Evolutionary conservation across 768 basidiomycete genomes (phyloP).

Genomic region (Dacryopinax primogenitus): DNA sequence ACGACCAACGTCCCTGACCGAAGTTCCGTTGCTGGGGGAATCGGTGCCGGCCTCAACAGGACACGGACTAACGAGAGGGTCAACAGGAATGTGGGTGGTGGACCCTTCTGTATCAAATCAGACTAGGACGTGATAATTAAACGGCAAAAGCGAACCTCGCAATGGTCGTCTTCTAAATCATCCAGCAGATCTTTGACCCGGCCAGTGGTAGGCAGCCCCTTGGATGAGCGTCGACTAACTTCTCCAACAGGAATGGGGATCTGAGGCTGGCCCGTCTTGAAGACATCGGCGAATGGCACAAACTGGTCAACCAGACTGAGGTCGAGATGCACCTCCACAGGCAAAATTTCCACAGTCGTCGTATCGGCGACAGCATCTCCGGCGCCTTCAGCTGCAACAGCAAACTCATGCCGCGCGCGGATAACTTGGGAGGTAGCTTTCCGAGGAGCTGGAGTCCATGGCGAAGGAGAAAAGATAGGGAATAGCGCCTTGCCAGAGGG

Average conservation of each 20-base stretch:
- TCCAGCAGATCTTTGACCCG: background rate
- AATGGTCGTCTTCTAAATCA: slow-evolving; percentile 14
- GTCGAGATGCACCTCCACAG: slow-evolving; percentile 70
- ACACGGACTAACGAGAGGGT: background rate
- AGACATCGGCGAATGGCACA: slow-evolving; percentile 39
- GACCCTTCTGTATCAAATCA: background rate
- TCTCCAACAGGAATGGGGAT: background rate
- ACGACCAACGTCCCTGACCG: background rate
- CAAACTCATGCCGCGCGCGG: slow-evolving; percentile 12
- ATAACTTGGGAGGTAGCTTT: slow-evolving; percentile 12
- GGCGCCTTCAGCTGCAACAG: background rate
- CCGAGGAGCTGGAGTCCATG: slow-evolving; percentile 3
- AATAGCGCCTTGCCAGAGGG: background rate
- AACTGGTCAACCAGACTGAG: slow-evolving; percentile 31
- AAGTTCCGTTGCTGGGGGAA: background rate
- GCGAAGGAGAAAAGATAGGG: background rate
- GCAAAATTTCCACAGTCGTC: slow-evolving; percentile 24
- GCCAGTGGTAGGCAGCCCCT: background rate
- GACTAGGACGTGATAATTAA: background rate
- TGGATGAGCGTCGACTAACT: background rate
- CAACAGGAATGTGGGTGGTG: background rate
- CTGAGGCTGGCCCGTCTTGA: slow-evolving; percentile 19
- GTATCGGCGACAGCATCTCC: slow-evolving; percentile 8
- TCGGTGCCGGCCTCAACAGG: background rate
- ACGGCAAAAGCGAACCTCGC: background rate